Base-by-base conservation (phyloP, 768 basidiomycete genomes). In the Boletus subcaerulescens region DNA sequence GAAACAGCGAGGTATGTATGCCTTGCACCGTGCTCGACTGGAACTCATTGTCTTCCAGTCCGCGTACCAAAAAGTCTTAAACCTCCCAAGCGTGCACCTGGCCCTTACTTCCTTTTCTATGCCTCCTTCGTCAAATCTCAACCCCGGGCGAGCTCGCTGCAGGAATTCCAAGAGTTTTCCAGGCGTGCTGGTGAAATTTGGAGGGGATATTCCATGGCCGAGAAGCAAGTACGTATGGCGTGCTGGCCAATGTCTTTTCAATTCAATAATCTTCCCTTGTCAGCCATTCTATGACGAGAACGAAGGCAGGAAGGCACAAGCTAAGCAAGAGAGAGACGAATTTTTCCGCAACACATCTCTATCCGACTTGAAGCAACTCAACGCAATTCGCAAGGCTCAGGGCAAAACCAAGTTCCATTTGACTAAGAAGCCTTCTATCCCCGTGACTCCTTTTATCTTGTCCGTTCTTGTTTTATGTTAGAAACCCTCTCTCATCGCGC, bases 141-240 rank as follows among this genome's bases (percentile, higher is more conserved):
- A 9, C 38, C 31, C 10, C 18, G 14, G 18, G 38, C 13, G 33
- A 43, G 10, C 45, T 4, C 59, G 0, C 4, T 42, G 0, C 17
- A 24, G 11, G 55, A 55, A 0, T 36, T 11, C 1, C 50, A 52
- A 7, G 54, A 49, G 12, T 2, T 60, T 2, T n/a, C 64, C 14
- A 71, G 53, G 52, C 55, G 65, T 18, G 64, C 69, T 8, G 57
- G 54, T 11, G 56, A 52, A 35, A 48, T 55, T 4, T 78, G 77
- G 77, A 64, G 45, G 1, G 55, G 45, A 5, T 55, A 76, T n/a
- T 55, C 74, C 5, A 61, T 60, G 12, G 59, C 51, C 4, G 71
- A 78, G 53, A 77, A 71, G 48, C 61, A 76, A 60, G 77, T 75
- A 33, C 22, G 66, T 51, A 22, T 53, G 13, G 4, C 49, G n/a